A percentile compares a stretch with the other conserved stretches of the same genome.
Evolutionary conservation across 176 grass and related monocot species (phyloP).

Genomic region (Oryza meridionalis): DNA sequence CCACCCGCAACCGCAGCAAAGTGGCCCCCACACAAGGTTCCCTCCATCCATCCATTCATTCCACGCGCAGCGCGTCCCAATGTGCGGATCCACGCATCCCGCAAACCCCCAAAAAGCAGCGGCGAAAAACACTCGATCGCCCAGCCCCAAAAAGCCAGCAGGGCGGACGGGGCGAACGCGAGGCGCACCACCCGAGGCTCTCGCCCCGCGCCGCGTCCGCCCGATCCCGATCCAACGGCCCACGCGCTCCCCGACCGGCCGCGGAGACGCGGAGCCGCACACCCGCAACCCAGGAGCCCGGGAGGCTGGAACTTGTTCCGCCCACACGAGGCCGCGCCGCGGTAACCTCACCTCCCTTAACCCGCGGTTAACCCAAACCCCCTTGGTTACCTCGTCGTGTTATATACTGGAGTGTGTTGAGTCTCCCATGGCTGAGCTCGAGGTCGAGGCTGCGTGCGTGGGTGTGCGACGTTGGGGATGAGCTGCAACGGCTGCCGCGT

Average conservation of each 20-base stretch:
- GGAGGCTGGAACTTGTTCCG: slow-evolving; percentile 51
- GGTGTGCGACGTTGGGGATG: slow-evolving; percentile 40
- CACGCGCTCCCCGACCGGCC: slow-evolving; percentile 50
- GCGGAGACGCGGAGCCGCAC: slow-evolving; percentile 97
- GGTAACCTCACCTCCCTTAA: slow-evolving; percentile 28
- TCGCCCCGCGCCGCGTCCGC: background rate
- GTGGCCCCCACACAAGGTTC: slow-evolving; percentile 15
- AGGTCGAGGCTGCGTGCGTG: background rate
- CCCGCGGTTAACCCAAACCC: slow-evolving; percentile 23
- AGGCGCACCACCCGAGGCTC: slow-evolving; percentile 48
- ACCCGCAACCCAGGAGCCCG: slow-evolving; percentile 71
- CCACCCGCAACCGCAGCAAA: background rate
- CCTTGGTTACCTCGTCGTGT: slow-evolving; percentile 5
- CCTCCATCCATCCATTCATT: background rate
- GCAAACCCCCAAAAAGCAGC: slow-evolving; percentile 45
- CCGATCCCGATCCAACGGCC: slow-evolving; percentile 41
- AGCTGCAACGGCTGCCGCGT: slow-evolving; percentile 99
- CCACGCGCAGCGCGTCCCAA: slow-evolving; percentile 22
- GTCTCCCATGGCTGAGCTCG: slow-evolving; percentile 26
- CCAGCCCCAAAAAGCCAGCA: background rate
- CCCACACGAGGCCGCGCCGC: background rate
- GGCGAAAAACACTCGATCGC: slow-evolving; percentile 33
- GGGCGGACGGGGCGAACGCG: slow-evolving; percentile 51
- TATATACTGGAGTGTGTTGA: slow-evolving; percentile 22
- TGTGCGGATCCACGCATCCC: slow-evolving; percentile 65